phyloP scores from a whole-genome alignment of 2,329 filamentous ascomycete genomes.

The Aulographum hederae region DNA sequence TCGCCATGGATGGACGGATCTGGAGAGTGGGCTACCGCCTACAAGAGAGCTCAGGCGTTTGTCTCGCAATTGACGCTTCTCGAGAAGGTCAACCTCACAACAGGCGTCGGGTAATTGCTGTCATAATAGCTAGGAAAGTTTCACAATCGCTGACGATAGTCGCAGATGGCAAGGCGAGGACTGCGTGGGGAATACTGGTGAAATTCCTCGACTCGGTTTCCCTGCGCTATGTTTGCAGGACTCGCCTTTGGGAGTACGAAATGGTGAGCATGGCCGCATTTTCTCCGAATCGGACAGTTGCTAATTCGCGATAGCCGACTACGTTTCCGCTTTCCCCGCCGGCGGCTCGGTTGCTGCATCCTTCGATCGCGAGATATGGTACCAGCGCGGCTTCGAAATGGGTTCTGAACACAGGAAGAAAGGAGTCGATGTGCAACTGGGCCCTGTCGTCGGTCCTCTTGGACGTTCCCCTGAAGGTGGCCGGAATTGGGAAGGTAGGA shows the following conservation, averaged over 20 bases:
- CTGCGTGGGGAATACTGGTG: slow-evolving; percentile 60
- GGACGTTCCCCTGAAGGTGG: slow-evolving; percentile 51
- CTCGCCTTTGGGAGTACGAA: slow-evolving; percentile 62
- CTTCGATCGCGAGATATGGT: slow-evolving; percentile 57
- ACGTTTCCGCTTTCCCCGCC: slow-evolving; percentile 62
- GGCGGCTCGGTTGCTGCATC: slow-evolving; percentile 69
- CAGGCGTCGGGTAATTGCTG: slow-evolving; percentile 56
- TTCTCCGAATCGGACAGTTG: slow-evolving; percentile 1
- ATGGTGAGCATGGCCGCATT: slow-evolving; percentile 22
- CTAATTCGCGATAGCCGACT: slow-evolving; percentile 37
- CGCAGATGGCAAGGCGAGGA: slow-evolving; percentile 46
- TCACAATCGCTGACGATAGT: not conserved
- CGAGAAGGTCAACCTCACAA: slow-evolving; percentile 92
- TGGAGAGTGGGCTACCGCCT: slow-evolving; percentile 59
- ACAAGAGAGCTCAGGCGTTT: slow-evolving; percentile 56
- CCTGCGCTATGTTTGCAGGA: slow-evolving; percentile 73
- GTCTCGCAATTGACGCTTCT: slow-evolving; percentile 66
- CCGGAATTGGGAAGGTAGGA: slow-evolving; percentile 51
- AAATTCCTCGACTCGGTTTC: slow-evolving; percentile 51
- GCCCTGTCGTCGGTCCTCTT: slow-evolving; percentile 58
- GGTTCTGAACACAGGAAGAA: slow-evolving; percentile 58
- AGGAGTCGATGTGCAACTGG: slow-evolving; percentile 56
- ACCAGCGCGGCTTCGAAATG: slow-evolving; percentile 52
- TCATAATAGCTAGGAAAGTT: slow-evolving; percentile 3
- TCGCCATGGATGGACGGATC: slow-evolving; percentile 70